phyloP scores from a whole-genome alignment of 2,329 filamentous ascomycete genomes.

The Hyphodiscus sp. region DNA sequence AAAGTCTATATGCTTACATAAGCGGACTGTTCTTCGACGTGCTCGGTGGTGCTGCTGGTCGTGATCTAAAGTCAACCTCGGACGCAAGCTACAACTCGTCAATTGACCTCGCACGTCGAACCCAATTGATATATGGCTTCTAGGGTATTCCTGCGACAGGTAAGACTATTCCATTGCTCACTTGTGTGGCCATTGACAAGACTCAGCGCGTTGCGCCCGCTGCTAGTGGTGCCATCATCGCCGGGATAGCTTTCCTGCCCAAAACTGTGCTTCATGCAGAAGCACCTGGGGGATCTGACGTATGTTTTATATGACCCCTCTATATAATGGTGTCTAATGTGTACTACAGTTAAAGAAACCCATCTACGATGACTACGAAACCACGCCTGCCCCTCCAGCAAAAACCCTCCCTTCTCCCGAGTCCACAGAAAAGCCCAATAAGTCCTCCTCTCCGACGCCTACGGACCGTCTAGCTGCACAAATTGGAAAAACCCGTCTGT shows the following conservation, averaged over 20 bases:
- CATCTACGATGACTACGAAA: conserved; percentile 70
- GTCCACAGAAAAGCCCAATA: conserved; percentile 23
- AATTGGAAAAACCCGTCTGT: conserved; percentile 72
- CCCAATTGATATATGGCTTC: conserved; percentile 42
- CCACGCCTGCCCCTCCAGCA: conserved; percentile 30
- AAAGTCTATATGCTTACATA: neutral
- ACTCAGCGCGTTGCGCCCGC: conserved; percentile 42
- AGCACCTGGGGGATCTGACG: conserved; percentile 27
- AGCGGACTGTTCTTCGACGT: too few relatives aligned
- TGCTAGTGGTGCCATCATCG: conserved; percentile 33
- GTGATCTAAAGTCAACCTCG: too few relatives aligned
- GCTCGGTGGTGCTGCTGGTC: too few relatives aligned
- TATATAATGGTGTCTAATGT: conserved; percentile 4
- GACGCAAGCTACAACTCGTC: conserved; percentile 7
- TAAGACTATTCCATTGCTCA: conserved; percentile 26
- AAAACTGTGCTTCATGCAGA: conserved; percentile 43
- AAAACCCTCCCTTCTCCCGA: conserved; percentile 14
- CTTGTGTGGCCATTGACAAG: conserved; percentile 15
- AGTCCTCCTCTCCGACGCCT: conserved; percentile 56
- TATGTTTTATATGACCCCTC: conserved; percentile 10
- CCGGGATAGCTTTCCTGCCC: conserved; percentile 40
- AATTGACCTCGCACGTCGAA: conserved; percentile 20
- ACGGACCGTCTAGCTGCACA: conserved; percentile 84
- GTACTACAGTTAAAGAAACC: conserved; percentile 50
- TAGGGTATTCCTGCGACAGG: conserved; percentile 45